A percentile compares a stretch with the other conserved stretches of the same genome.
These are phyloP conservation scores for Metschnikowia gelsemii DNA, from an alignment of 805 yeast species.

Conservation along the genomic window DNA sequence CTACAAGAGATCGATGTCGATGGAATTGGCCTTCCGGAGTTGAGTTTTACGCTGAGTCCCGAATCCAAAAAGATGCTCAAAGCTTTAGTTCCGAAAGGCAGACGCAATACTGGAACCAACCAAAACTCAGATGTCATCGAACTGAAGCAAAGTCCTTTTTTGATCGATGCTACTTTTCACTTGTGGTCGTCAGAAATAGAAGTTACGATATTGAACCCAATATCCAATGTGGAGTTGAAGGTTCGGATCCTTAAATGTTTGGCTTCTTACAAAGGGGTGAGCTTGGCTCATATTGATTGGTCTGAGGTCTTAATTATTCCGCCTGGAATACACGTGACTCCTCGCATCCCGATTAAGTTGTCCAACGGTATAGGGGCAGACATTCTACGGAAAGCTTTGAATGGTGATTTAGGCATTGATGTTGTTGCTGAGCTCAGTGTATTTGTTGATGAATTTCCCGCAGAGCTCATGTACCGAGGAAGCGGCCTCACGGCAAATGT, in stretches of 20 bases:
- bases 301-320: constrained; percentile 45
- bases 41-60: constrained; percentile 4
- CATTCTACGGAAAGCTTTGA: constrained; percentile 48
- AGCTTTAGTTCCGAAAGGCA: not conserved
- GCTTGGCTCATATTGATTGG: constrained; percentile 45
- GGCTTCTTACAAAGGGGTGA: constrained; percentile 48
- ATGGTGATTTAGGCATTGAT: constrained; percentile 50
- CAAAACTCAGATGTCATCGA: too few species aligned
- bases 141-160: constrained; percentile 34
- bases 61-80: not conserved
- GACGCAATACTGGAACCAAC: not conserved
- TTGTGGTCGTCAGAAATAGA: constrained; percentile 54
- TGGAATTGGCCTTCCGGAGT: constrained; percentile 24
- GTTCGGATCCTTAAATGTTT: constrained; percentile 45
- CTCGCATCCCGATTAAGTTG: constrained; percentile 49
- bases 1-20: constrained; percentile 10
- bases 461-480: constrained; percentile 48
- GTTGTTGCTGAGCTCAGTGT: constrained; percentile 45
- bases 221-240: constrained; percentile 45
- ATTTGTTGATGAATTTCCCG: constrained; percentile 37
- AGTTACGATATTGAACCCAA: constrained; percentile 53
- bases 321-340: constrained; percentile 53
- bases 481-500: constrained; percentile 43
- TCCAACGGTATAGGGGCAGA: constrained; percentile 49
- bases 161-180: constrained; percentile 53